These are phyloP conservation scores for Melocanna baccifera DNA, from an alignment of 176 grass and related monocot genomes.

Conservation along the genomic window DNA sequence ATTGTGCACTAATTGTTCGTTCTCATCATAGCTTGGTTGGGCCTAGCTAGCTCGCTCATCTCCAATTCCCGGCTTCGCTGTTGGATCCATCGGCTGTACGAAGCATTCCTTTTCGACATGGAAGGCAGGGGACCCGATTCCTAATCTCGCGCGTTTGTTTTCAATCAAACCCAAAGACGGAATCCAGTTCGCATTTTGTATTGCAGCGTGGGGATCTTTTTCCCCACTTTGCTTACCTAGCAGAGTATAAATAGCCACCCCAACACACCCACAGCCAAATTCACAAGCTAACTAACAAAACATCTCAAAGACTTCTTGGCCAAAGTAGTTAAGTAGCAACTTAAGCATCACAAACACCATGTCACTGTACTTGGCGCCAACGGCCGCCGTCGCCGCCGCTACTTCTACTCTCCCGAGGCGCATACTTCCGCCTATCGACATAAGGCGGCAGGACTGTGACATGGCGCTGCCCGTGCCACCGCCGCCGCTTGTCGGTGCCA, in stretches of 20 bases:
- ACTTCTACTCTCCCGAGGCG: constrained; percentile 11
- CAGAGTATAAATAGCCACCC: constrained; percentile 43
- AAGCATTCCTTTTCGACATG: background rate
- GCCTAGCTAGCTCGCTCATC: background rate
- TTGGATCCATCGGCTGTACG: background rate
- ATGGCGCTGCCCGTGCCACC: background rate
- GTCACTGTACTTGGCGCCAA: constrained; percentile 34
- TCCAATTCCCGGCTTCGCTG: background rate
- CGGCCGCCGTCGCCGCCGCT: background rate
- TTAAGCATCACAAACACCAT: constrained; percentile 12
- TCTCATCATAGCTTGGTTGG: background rate
- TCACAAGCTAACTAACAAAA: constrained; percentile 23
- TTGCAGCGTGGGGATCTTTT: background rate
- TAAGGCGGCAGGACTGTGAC: constrained; percentile 20
- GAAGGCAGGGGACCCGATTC: background rate
- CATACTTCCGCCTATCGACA: background rate
- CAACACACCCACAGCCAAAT: background rate
- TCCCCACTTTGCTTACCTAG: constrained; percentile 22
- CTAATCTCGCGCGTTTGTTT: background rate
- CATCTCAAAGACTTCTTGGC: constrained; percentile 9
- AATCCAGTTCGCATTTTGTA: background rate
- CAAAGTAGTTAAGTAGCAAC: constrained; percentile 3
- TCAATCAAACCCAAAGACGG: background rate
- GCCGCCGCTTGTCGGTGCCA: background rate
- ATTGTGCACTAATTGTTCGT: background rate